These are phyloP conservation scores for Lipomyces sp. DNA, from an alignment of 805 yeast genomes.

Conservation along the genomic window DNA sequence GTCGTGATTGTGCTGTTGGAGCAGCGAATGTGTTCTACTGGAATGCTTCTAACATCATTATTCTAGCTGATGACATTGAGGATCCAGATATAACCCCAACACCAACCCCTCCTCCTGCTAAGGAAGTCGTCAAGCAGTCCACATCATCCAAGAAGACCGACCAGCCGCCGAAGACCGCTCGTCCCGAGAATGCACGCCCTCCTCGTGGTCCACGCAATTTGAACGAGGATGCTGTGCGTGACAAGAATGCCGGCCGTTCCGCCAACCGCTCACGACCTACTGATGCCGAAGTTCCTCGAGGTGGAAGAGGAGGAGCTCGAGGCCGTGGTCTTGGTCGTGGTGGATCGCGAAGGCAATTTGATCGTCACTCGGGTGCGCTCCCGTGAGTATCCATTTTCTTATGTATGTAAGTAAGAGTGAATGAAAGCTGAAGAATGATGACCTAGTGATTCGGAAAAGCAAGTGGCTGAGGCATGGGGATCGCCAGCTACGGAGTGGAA, in stretches of 20 bases:
- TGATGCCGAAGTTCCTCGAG: slow-evolving; percentile 36
- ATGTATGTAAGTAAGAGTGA: too few species aligned
- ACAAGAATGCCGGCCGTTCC: slow-evolving; percentile 65
- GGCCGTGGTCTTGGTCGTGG: slow-evolving; percentile 31
- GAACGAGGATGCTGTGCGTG: slow-evolving; percentile 80
- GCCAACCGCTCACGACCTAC: slow-evolving; percentile 45
- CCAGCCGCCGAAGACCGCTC: slow-evolving; percentile 78
- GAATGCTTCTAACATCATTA: background rate
- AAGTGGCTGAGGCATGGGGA: slow-evolving; percentile 87
- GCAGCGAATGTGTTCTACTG: background rate
- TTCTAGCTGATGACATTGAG: slow-evolving; percentile 74
- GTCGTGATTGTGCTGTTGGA: background rate
- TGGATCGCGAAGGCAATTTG: slow-evolving; percentile 46
- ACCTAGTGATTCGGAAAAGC: slow-evolving; percentile 76
- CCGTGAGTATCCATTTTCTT: slow-evolving; percentile 24
- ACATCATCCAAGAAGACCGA: slow-evolving; percentile 83
- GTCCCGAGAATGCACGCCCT: slow-evolving; percentile 60
- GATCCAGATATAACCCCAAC: slow-evolving; percentile 56
- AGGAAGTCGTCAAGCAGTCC: slow-evolving; percentile 74
- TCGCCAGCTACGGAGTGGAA: slow-evolving; percentile 55
- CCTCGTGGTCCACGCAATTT: slow-evolving; percentile 68
- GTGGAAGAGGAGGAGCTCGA: slow-evolving; percentile 29
- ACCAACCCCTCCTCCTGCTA: slow-evolving; percentile 51
- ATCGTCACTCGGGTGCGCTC: slow-evolving; percentile 68
- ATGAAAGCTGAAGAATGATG: background rate